Evolutionary conservation across 345 rosid species (phyloP).

Genomic region (Trapa bicornis): DNA sequence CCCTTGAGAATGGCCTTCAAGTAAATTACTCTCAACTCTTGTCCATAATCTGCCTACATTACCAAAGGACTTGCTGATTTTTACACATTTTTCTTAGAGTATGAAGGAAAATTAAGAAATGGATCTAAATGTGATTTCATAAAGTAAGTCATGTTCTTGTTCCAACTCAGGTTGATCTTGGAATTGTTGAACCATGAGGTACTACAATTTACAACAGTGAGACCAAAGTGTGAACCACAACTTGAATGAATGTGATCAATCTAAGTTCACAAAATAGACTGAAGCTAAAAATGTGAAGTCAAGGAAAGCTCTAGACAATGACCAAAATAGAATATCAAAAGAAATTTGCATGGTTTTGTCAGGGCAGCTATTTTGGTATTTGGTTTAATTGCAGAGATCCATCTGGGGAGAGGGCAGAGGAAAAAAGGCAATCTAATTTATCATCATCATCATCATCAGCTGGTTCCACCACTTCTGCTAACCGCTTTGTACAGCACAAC

Average conservation of each 20-base stretch:
- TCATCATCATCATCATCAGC: slow-evolving; percentile 29
- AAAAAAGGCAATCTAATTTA: not conserved
- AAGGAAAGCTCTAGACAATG: not conserved
- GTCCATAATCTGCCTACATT: too few species aligned
- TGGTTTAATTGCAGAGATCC: not conserved
- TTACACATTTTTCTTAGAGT: not conserved
- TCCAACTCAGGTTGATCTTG: not conserved
- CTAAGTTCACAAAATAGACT: slow-evolving; percentile 1
- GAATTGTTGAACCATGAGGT: not conserved
- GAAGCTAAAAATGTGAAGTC: not conserved
- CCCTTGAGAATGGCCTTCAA: not conserved
- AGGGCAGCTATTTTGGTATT: not conserved
- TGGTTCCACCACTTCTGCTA: slow-evolving; percentile 47
- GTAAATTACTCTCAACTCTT: not conserved
- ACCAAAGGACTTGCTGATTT: not conserved
- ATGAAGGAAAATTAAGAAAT: not conserved
- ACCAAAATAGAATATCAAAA: not conserved
- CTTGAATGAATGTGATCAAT: slow-evolving; percentile 3
- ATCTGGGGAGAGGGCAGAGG: not conserved
- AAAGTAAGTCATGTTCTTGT: too few species aligned
- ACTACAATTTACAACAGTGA: not conserved
- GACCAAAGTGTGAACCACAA: not conserved
- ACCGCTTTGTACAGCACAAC: slow-evolving; percentile 91
- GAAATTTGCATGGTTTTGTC: not conserved
- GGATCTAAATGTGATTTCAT: too few species aligned